Evolutionary conservation across 1,139 yeast species (phyloP).

Genomic region (Nakaseomyces nivariensis): DNA sequence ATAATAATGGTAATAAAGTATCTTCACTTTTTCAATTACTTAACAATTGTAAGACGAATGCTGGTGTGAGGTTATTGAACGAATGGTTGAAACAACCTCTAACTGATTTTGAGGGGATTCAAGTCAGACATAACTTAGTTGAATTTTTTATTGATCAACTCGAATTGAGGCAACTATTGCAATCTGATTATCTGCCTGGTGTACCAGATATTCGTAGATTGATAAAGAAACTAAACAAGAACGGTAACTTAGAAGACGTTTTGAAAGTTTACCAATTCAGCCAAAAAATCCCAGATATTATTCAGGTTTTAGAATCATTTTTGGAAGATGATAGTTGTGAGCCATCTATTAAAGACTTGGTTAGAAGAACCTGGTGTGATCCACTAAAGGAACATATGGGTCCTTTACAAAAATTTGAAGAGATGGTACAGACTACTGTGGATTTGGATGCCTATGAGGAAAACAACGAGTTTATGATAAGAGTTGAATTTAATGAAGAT

Average conservation of each 20-base stretch:
- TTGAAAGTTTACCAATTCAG: conserved; percentile 81
- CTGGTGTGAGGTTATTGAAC: conserved; percentile 75
- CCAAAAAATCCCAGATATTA: conserved; percentile 56
- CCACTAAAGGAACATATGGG: conserved; percentile 43
- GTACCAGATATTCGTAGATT: conserved; percentile 80
- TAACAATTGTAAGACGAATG: conserved; percentile 77
- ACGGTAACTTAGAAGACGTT: conserved; percentile 69
- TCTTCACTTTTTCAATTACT: conserved; percentile 72
- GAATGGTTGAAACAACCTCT: conserved; percentile 97
- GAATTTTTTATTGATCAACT: conserved; percentile 62
- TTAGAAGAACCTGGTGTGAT: conserved; percentile 45
- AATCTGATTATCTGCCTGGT: conserved; percentile 55
- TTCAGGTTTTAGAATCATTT: conserved; percentile 40
- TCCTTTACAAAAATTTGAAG: conserved; percentile 60
- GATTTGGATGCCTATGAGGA: conserved; percentile 69
- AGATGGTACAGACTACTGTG: conserved; percentile 83
- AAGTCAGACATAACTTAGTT: conserved; percentile 63
- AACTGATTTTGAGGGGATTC: conserved; percentile 49
- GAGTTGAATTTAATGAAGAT: conserved; percentile 80
- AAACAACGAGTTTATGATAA: conserved; percentile 69
- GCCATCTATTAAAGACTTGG: conserved; percentile 29
- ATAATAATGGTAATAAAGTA: conserved; percentile 36
- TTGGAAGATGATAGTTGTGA: conserved; percentile 29
- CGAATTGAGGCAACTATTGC: conserved; percentile 52
- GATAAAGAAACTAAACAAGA: conserved; percentile 51